A percentile compares a stretch with the other conserved stretches of the same genome.
phyloP scores from a whole-genome alignment of 1,284 basidiomycete species.

The Trichosporon asahii region DNA sequence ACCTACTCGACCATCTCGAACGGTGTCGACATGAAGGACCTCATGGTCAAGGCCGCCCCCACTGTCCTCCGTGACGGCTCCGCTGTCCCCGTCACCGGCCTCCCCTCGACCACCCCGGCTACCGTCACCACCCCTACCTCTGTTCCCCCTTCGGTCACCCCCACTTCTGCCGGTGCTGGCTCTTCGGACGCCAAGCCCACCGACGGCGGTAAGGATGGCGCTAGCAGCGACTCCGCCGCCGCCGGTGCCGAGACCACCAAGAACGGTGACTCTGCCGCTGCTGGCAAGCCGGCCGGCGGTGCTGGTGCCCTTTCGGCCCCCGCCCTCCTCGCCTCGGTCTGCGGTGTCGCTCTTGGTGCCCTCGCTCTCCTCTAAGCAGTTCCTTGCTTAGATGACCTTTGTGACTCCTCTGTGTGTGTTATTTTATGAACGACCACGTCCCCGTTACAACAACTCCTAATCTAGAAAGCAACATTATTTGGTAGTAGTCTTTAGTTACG shows the following conservation, averaged over 20 bases:
- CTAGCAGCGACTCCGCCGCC: slow-evolving; percentile 13
- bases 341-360: slow-evolving; percentile 25
- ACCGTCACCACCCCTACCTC: slow-evolving; percentile 19
- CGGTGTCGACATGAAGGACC: slow-evolving; percentile 42
- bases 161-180: slow-evolving; percentile 10
- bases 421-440: slow-evolving; percentile 2
- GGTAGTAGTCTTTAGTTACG: neutral
- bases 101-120: slow-evolving; percentile 32
- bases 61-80: slow-evolving; percentile 30
- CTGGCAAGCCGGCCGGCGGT: slow-evolving; percentile 11
- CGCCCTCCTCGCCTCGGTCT: slow-evolving; percentile 17
- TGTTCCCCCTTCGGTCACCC: slow-evolving; percentile 2
- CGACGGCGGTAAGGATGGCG: slow-evolving; percentile 20
- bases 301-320: slow-evolving; percentile 12
- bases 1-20: slow-evolving; percentile 50
- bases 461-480: neutral
- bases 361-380: slow-evolving; percentile 31
- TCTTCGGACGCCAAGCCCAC: slow-evolving; percentile 21
- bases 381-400: neutral
- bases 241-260: slow-evolving; percentile 15
- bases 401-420: slow-evolving; percentile 5
- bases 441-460: slow-evolving; percentile 4
- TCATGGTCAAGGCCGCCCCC: slow-evolving; percentile 38
- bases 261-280: slow-evolving; percentile 17
- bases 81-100: slow-evolving; percentile 21